phyloP scores from a whole-genome alignment of 2,329 filamentous ascomycete species.

The Mollisia scopiformis region DNA sequence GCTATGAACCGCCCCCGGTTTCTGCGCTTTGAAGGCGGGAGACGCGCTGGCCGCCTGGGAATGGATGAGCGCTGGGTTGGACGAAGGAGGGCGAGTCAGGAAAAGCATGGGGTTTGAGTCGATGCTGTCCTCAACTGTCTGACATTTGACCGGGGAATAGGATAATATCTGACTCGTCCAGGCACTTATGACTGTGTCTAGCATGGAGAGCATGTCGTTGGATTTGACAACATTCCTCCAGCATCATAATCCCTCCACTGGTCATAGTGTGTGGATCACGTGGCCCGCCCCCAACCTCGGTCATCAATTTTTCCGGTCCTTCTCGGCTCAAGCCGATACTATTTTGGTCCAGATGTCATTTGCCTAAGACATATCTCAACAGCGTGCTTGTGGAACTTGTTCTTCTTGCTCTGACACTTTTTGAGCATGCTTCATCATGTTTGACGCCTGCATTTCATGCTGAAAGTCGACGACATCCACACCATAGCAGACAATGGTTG shows the following conservation, averaged over 20 bases:
- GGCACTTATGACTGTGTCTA: not conserved
- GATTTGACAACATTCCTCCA: not conserved
- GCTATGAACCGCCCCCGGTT: slow-evolving; percentile 1
- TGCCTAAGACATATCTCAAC: too few relatives aligned
- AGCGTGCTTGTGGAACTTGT: not conserved
- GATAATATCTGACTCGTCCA: not conserved
- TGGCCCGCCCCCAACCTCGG: not conserved
- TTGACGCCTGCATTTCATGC: too few relatives aligned
- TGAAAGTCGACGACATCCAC: too few relatives aligned
- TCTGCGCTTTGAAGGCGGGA: slow-evolving; percentile 2
- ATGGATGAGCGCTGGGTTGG: not conserved
- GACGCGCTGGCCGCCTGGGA: not conserved
- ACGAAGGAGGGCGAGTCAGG: not conserved
- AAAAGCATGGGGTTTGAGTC: not conserved
- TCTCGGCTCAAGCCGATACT: not conserved
- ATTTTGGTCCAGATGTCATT: too few relatives aligned
- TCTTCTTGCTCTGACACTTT: not conserved
- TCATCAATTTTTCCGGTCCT: not conserved
- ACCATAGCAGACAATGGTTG: too few relatives aligned
- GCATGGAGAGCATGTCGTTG: not conserved
- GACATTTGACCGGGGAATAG: not conserved
- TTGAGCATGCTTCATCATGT: not conserved
- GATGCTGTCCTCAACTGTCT: not conserved
- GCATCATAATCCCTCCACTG: not conserved
- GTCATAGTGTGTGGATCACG: not conserved